Evolutionary conservation across 2,329 filamentous ascomycete genomes (phyloP).

Genomic region (Colletotrichum gigasporum): DNA sequence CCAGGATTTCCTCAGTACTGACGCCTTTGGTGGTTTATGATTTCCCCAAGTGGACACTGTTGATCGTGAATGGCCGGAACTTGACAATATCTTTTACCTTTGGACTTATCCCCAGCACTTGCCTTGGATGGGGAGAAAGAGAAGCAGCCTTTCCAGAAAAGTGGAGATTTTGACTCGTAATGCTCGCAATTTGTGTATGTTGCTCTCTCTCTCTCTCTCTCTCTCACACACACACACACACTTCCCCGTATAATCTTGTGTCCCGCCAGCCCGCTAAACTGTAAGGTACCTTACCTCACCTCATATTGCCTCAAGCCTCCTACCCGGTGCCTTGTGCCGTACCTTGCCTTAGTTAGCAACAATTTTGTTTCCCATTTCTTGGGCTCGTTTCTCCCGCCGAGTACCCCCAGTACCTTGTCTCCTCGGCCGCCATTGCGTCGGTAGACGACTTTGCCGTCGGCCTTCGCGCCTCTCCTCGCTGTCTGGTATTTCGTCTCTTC

Average conservation of each 20-base stretch:
- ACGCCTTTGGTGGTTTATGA: background rate
- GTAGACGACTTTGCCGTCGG: conserved; percentile 22
- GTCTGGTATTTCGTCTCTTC: conserved; percentile 27
- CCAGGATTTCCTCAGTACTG: too few relatives aligned
- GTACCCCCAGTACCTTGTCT: background rate
- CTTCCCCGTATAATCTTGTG: background rate
- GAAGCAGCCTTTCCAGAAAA: conserved; percentile 10
- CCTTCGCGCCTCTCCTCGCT: conserved; percentile 9
- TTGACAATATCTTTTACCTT: conserved; percentile 1
- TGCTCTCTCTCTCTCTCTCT: background rate
- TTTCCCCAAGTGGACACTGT: conserved; percentile 1
- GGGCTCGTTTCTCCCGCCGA: background rate
- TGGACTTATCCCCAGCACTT: conserved; percentile 1
- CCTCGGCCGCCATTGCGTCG: conserved; percentile 10
- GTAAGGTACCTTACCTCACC: background rate
- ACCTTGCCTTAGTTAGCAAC: conserved; percentile 29
- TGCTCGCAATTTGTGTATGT: background rate
- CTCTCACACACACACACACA: background rate
- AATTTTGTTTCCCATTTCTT: conserved; percentile 15
- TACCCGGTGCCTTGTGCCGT: conserved; percentile 9
- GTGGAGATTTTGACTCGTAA: conserved; percentile 28
- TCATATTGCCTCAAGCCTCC: conserved; percentile 1
- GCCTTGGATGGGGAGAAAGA: conserved; percentile 2
- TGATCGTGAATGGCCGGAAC: background rate
- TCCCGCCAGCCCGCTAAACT: background rate